Conservation (phyloP, 2,329 filamentous ascomycete species). For the Sporothrix brunneoviolacea region DNA sequence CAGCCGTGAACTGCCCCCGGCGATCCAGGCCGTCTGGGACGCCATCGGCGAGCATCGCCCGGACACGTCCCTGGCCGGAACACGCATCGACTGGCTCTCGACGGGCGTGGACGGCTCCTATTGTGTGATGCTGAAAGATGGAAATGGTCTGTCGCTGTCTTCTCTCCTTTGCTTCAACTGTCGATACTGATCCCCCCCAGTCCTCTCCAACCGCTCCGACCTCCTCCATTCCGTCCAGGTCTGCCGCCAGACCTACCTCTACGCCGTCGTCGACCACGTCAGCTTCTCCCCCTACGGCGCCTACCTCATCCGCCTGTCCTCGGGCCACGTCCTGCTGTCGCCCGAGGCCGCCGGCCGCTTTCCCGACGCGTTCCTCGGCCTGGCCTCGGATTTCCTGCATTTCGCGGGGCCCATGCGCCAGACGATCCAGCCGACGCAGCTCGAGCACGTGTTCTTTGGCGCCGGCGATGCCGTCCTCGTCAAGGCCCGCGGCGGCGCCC, state of each 20-base stretch:
- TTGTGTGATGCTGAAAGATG: slow-evolving; percentile 9
- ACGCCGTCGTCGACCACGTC: slow-evolving; percentile 5
- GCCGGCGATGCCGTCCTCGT: slow-evolving; percentile 3
- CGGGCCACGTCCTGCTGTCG: slow-evolving; percentile 6
- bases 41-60: background rate
- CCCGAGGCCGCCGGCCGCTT: slow-evolving; percentile 1
- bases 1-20: slow-evolving; percentile 4
- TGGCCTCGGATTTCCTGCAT: slow-evolving; percentile 2
- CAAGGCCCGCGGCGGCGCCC: background rate
- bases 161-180: no score
- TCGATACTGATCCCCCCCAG: background rate
- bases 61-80: background rate
- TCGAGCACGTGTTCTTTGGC: slow-evolving; percentile 8
- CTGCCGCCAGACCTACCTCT: slow-evolving; percentile 23
- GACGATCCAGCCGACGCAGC: background rate
- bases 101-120: slow-evolving; percentile 7
- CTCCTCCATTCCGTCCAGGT: slow-evolving; percentile 28
- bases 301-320: background rate
- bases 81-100: slow-evolving; percentile 10
- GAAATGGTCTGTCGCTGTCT: slow-evolving; percentile 1
- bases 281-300: slow-evolving; percentile 11
- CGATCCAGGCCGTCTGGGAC: slow-evolving; percentile 8
- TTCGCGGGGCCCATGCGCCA: slow-evolving; percentile 1
- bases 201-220: slow-evolving; percentile 16
- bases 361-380: slow-evolving; percentile 2